Base-by-base conservation (phyloP, 1,139 yeast genomes). In the Hyphopichia buzzinii region DNA sequence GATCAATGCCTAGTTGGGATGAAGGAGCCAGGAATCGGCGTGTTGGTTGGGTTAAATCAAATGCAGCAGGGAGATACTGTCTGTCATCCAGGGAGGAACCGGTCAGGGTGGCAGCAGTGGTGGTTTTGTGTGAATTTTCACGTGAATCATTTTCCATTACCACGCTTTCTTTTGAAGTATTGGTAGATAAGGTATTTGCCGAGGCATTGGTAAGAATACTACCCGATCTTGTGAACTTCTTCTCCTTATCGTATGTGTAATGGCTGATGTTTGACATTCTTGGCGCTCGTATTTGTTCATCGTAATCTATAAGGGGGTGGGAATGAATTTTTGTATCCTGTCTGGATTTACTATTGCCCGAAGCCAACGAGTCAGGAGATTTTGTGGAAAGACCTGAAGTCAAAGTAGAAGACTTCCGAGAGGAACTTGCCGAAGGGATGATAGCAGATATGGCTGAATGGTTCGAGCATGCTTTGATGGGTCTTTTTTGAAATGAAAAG, bases 281-380 rank as follows among this genome's bases (percentile, higher is more conserved):
- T 4, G 75, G 76, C 19, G 72, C 72, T 41, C 75, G 47, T 31
- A 70, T 70, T 44, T 67, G 72, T 41, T 70, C 72, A 40, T 69
- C 69, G 42, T 68, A 67, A 46, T 69, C 64, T 35, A 66, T 51
- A 33, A 61, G 59, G 33, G 55, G 56, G 31, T 50, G 47, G 21
- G 46, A 34, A 16, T 6, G 23, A 10, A 6, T 10, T 10, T 19
- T 19, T 49, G 56, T 29, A 55, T 55, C 62, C 69, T 66, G 26
- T 74, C 47, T 4, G 75, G 76, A 21, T 71, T 72, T 40, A 75
- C 47, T 31, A 70, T 69, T 44, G 66, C 72, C 40, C 69, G 71
- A 41, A 68, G 68, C 41, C 67, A 67, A 46, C 68, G 63, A 35
- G 66, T 50, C 33, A 60, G 59, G 33, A 55, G 56, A 31, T 49